A percentile compares a stretch with the other conserved stretches of the same genome.
These are phyloP conservation scores for Coemansia sp. DNA, from an alignment of 192 early-diverging fungal genomes.

Conservation along the genomic window DNA sequence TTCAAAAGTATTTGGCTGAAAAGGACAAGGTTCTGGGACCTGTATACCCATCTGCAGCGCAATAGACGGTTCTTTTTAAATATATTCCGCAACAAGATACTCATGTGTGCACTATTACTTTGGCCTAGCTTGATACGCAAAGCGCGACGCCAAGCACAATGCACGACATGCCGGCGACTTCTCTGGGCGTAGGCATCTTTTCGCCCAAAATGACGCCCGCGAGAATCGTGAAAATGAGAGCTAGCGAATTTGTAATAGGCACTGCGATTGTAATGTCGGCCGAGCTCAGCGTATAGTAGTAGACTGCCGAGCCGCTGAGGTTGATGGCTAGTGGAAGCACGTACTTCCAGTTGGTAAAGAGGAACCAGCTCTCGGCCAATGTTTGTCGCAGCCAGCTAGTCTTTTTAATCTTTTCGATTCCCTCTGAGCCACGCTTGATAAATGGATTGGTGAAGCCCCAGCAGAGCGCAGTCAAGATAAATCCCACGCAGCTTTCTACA, in stretches of 20 bases:
- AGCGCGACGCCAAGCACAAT: constrained; percentile 71
- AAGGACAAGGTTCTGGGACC: constrained; percentile 33
- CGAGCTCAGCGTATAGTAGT: constrained; percentile 87
- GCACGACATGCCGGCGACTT: constrained; percentile 68
- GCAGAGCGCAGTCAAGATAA: constrained; percentile 75
- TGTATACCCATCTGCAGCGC: neutral
- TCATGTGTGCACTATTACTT: neutral
- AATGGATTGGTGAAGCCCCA: constrained; percentile 99
- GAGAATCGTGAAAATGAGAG: constrained; percentile 84
- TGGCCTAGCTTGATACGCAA: constrained; percentile 63
- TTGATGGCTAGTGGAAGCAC: constrained; percentile 87
- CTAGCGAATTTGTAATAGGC: constrained; percentile 90
- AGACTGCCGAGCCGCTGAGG: constrained; percentile 88
- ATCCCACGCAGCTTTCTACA: constrained; percentile 52
- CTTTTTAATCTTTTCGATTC: constrained; percentile 74
- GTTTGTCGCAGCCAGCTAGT: constrained; percentile 61
- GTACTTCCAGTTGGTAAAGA: constrained; percentile 90
- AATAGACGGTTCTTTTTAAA: neutral
- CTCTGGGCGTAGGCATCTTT: constrained; percentile 62
- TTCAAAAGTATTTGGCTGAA: constrained; percentile 50
- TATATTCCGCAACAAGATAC: neutral
- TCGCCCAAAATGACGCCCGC: constrained; percentile 84
- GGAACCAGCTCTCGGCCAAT: constrained; percentile 68
- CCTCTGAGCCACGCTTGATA: constrained; percentile 84
- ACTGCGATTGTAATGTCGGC: constrained; percentile 89